phyloP scores from a whole-genome alignment of 2,329 filamentous ascomycete genomes.

The Fusarium secorum region DNA sequence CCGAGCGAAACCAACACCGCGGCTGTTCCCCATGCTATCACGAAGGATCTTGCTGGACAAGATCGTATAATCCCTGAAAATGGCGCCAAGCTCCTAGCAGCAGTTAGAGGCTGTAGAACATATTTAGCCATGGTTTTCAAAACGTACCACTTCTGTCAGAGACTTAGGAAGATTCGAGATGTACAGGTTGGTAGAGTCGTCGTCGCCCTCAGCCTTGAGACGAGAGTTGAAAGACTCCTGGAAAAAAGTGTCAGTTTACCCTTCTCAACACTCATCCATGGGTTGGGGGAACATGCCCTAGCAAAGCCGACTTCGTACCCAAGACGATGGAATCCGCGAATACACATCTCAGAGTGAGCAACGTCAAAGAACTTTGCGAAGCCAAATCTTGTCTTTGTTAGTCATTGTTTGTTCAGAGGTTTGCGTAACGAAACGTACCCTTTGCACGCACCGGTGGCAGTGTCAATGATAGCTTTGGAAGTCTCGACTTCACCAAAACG shows the following conservation, averaged over 20 bases:
- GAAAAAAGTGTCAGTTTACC: background rate
- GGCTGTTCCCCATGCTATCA: conserved; percentile 89
- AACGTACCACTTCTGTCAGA: conserved; percentile 85
- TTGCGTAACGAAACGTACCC: conserved; percentile 69
- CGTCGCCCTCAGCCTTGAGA: conserved; percentile 94
- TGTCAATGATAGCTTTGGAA: conserved; percentile 98
- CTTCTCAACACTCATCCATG: background rate
- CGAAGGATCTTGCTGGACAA: conserved; percentile 95
- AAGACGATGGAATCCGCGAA: conserved; percentile 91
- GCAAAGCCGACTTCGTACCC: conserved; percentile 99
- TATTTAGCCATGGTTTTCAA: background rate
- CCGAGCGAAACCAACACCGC: conserved; percentile 97
- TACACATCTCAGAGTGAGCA: conserved; percentile 91
- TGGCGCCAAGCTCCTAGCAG: conserved; percentile 73
- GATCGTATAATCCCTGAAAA: conserved; percentile 82
- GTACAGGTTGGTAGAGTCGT: conserved; percentile 91
- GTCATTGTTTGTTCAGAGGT: background rate
- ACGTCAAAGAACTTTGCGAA: conserved; percentile 95
- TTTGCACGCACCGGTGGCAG: conserved; percentile 92
- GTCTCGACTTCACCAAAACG: conserved; percentile 95
- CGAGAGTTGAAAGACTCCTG: conserved; percentile 98
- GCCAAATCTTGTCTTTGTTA: conserved; percentile 73
- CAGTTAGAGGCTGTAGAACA: conserved; percentile 12
- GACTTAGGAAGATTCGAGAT: conserved; percentile 95
- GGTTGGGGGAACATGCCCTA: conserved; percentile 64